A percentile compares a stretch with the other conserved stretches of the same genome.
Conservation (phyloP, 306 rosid species). For the Vigna unguiculata region DNA sequence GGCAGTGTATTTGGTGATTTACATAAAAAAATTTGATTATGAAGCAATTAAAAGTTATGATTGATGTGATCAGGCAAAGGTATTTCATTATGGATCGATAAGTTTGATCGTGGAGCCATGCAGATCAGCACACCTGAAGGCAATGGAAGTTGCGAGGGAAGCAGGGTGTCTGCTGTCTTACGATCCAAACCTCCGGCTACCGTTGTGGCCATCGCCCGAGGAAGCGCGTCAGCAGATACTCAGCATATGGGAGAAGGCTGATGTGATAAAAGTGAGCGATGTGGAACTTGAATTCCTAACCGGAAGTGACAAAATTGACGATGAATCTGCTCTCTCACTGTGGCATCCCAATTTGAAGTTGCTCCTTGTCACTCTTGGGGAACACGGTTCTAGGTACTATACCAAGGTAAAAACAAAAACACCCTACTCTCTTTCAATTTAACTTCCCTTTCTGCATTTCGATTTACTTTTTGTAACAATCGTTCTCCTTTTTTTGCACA, state of each 20-base stretch:
- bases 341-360: constrained; percentile 89
- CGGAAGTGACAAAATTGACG: constrained; percentile 70
- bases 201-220: constrained; percentile 78
- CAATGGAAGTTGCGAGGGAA: constrained; percentile 85
- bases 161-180: constrained; percentile 91
- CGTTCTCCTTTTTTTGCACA: constrained; percentile 22
- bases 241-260: constrained; percentile 94
- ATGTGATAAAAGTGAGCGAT: constrained; percentile 86
- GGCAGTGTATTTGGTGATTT: no score
- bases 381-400: constrained; percentile 87
- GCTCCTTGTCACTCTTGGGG: constrained; percentile 95
- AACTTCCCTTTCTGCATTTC: no score
- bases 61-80: constrained; percentile 70
- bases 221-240: constrained; percentile 86
- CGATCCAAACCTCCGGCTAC: constrained; percentile 84
- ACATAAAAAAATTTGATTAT: no score
- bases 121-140: constrained; percentile 92
- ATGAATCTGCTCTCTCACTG: constrained; percentile 73
- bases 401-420: constrained; percentile 67
- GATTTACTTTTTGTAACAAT: no score
- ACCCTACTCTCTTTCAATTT: constrained; percentile 10
- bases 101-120: constrained; percentile 99
- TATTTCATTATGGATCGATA: constrained; percentile 92
- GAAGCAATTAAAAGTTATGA: no score
- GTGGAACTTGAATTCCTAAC: constrained; percentile 91